These are phyloP conservation scores for Ceratobasidium theobromae DNA, from an alignment of 1,284 basidiomycete genomes.

Conservation along the genomic window DNA sequence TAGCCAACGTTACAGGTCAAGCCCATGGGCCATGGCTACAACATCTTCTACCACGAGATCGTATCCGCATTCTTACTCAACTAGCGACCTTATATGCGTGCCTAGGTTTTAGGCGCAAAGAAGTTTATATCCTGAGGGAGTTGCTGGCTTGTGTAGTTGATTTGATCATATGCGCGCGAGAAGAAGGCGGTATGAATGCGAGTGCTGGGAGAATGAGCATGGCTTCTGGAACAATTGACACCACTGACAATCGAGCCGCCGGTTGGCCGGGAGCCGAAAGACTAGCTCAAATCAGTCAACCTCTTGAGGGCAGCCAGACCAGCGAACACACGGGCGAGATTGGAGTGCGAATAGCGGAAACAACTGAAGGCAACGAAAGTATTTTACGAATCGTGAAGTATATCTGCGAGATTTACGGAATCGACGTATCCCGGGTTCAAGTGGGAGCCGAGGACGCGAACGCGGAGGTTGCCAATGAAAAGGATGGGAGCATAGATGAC, in stretches of 20 bases:
- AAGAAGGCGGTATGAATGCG: conserved; percentile 40
- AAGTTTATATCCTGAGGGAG: conserved; percentile 82
- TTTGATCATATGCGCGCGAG: conserved; percentile 74
- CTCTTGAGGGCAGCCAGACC: too few relatives aligned
- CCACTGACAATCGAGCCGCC: not conserved
- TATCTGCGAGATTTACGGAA: conserved; percentile 73
- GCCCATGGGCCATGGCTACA: conserved; percentile 84
- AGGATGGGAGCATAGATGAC: conserved; percentile 34
- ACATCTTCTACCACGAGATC: conserved; percentile 73
- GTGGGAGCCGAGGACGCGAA: conserved; percentile 32
- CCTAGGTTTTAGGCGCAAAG: conserved; percentile 80
- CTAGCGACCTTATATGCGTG: conserved; percentile 74
- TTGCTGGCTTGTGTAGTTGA: conserved; percentile 77
- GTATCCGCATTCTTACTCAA: conserved; percentile 67
- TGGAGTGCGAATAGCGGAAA: conserved; percentile 69
- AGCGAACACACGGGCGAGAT: conserved; percentile 53
- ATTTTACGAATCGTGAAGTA: conserved; percentile 71
- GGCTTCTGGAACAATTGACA: not conserved
- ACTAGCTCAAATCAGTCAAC: too few relatives aligned
- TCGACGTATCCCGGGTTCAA: conserved; percentile 69
- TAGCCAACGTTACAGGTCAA: conserved; percentile 63
- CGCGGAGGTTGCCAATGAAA: conserved; percentile 38
- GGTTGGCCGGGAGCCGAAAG: not conserved
- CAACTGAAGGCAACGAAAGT: conserved; percentile 74
- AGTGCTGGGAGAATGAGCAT: conserved; percentile 15